A percentile compares a stretch with the other conserved stretches of the same genome.
These are phyloP conservation scores for Berkeleyomyces rouxiae DNA, from an alignment of 2,329 filamentous ascomycete species.

Conservation along the genomic window DNA sequence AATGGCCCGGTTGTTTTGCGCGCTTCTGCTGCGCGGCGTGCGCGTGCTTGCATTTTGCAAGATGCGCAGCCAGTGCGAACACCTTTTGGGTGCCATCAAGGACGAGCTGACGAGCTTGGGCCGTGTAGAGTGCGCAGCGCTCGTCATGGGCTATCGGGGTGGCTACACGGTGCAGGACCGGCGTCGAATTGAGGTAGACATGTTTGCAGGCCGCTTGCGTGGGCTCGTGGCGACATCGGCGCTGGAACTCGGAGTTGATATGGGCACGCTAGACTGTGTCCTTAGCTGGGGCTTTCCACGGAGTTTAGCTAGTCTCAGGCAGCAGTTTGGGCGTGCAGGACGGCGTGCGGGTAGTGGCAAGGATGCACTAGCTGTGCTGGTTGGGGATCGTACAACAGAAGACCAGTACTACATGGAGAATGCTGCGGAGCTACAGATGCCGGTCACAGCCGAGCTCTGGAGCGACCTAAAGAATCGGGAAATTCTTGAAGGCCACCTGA, in stretches of 20 bases:
- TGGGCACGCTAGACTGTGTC: conserved; percentile 84
- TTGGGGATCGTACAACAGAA: conserved; percentile 77
- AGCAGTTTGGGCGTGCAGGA: conserved; percentile 87
- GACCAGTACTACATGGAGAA: conserved; percentile 98
- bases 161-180: conserved; percentile 89
- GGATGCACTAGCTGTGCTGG: conserved; percentile 76
- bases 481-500: conserved; percentile 80
- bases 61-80: conserved; percentile 76
- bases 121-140: conserved; percentile 52
- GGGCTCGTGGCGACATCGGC: conserved; percentile 91
- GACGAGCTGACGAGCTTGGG: conserved; percentile 59
- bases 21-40: conserved; percentile 74
- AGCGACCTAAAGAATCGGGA: conserved; percentile 87
- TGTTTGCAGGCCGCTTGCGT: conserved; percentile 89
- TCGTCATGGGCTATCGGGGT: conserved; percentile 90
- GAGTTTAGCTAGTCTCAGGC: conserved; percentile 81
- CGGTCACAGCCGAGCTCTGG: conserved; percentile 74
- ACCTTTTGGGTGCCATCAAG: conserved; percentile 63
- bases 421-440: conserved; percentile 81
- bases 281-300: conserved; percentile 91
- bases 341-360: conserved; percentile 53
- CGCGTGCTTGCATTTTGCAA: conserved; percentile 86
- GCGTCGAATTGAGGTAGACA: conserved; percentile 75
- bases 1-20: conserved; percentile 78
- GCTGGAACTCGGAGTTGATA: conserved; percentile 85